These are phyloP conservation scores for Dalbergia cultrata DNA, from an alignment of 306 rosid genomes.

Conservation along the genomic window DNA sequence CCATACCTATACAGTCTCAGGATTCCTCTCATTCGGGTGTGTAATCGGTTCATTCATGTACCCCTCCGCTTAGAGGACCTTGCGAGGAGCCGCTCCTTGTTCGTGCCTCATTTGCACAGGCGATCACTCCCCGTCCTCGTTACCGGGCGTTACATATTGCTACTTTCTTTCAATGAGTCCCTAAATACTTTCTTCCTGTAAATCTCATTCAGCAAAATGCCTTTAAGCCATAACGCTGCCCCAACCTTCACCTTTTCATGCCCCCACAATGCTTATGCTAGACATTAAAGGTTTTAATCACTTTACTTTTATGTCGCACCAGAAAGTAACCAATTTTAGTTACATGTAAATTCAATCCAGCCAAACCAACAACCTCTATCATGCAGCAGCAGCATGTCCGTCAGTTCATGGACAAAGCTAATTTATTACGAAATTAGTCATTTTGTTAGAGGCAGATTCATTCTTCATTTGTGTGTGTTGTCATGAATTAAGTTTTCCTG, in stretches of 20 bases:
- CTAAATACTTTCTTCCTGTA: neutral
- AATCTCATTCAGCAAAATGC: constrained; percentile 7
- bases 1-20: too few species aligned
- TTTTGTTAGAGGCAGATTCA: neutral
- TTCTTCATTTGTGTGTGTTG: neutral
- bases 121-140: too few species aligned
- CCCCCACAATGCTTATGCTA: neutral
- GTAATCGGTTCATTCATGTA: too few species aligned
- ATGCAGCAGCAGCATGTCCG: neutral
- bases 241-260: neutral
- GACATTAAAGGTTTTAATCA: neutral
- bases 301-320: neutral
- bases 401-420: neutral
- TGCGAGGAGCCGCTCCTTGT: too few species aligned
- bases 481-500: neutral
- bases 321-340: neutral
- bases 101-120: too few species aligned
- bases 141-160: too few species aligned
- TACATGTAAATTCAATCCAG: neutral
- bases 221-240: neutral
- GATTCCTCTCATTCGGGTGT: too few species aligned
- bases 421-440: neutral
- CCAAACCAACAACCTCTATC: neutral
- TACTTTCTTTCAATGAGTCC: too few species aligned
- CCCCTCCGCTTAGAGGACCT: too few species aligned